Evolutionary conservation across 768 basidiomycete genomes (phyloP), one percentile per base, ranked within the genome.

Genomic region (Nidularia sp.): DNA sequence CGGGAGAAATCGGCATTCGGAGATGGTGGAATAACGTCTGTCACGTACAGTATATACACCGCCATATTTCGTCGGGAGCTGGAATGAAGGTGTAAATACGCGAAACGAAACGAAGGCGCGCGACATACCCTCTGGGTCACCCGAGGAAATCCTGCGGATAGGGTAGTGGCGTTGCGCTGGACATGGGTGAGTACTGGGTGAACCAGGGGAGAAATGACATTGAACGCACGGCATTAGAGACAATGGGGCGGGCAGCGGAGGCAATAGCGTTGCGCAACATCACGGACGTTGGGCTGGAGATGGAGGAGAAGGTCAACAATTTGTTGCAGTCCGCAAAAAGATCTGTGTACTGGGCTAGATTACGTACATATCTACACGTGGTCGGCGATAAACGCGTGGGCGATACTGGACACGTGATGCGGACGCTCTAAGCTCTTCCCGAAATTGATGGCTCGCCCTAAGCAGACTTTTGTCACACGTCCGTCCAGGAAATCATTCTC

Each of bases 61-160:
- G 42, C 94, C 94, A 63, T 94, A 93, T 73, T 95, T 94, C 48
- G 90, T 91, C 6, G 89, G 77, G 43, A 81, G 80, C 92, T 94
- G 54, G n/a, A 49, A 18, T 52, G 49, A 58, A 53, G 49, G 15
- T 45, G 15, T 49, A 41, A 44, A 55, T 25, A 47, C 53, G 51
- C 48, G 44, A 59, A 53, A 60, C 32, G 47, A 46, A 45, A 46
- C 32, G 52, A 48, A 18, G 18, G 18, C 18, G 18, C 18, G 50
- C 36, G 55, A 73, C 79, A 50, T 65, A 90, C 90, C 63, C 85
- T 78, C 59, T 85, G 78, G 6, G 85, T 76, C 53, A 89, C 81
- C 67, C 78, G 84, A 56, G 90, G 86, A 70, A 88, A 90, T 33
- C 85, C 86, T 53, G 88, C 85, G 41, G 90, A 81, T 56, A 90